These are phyloP conservation scores for Areca catechu DNA, from an alignment of 176 grass and related monocot species.

Conservation along the genomic window DNA sequence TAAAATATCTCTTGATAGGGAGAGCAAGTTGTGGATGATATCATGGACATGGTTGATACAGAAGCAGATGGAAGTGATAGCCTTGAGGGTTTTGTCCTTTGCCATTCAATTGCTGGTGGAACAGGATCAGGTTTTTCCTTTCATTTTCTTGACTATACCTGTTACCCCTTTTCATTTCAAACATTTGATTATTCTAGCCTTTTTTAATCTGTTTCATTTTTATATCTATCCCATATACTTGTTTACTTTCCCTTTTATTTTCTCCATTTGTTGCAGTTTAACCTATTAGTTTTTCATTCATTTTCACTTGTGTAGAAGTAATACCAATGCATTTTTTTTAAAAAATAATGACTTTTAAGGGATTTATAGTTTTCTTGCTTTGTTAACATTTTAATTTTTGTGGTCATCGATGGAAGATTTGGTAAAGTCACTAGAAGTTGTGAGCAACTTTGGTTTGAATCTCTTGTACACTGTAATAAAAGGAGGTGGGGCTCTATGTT, in stretches of 20 bases:
- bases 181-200: not conserved
- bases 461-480: no score
- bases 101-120: conserved; percentile 96
- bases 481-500: no score
- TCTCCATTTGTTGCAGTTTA: not conserved
- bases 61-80: conserved; percentile 99
- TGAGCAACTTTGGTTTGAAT: no score
- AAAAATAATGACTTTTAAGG: no score
- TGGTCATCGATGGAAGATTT: no score
- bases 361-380: no score
- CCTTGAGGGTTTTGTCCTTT: conserved; percentile 92
- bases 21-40: conserved; percentile 98
- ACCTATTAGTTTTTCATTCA: not conserved
- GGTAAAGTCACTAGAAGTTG: no score
- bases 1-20: conserved; percentile 28
- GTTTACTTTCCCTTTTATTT: not conserved
- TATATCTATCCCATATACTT: not conserved
- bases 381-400: no score
- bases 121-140: conserved; percentile 75
- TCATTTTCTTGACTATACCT: not conserved
- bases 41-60: conserved; percentile 99
- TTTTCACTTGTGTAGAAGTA: no score
- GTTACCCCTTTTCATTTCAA: no score
- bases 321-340: no score
- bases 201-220: conserved; percentile 10